phyloP scores from a whole-genome alignment of 169 alveolate species.

The Plasmodium sp. region DNA sequence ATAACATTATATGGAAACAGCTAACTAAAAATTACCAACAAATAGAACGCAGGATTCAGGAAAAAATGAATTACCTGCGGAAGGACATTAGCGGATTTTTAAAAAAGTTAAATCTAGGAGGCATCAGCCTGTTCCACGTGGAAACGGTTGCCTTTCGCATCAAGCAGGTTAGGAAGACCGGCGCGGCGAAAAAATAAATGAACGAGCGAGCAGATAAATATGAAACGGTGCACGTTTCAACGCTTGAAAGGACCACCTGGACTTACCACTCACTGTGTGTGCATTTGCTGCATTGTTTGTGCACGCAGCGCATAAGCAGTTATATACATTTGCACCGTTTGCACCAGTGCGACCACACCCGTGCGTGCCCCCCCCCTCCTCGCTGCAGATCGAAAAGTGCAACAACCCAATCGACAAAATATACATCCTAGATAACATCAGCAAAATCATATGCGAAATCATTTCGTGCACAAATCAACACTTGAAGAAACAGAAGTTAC shows the following conservation, averaged over 20 bases:
- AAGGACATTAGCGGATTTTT: slow-evolving; percentile 44
- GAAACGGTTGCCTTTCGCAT: slow-evolving; percentile 37
- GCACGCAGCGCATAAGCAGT: background rate
- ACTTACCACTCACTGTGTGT: background rate
- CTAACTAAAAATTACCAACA: slow-evolving; percentile 51
- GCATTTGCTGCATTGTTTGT: background rate
- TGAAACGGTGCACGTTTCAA: background rate
- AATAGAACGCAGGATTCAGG: slow-evolving; percentile 48
- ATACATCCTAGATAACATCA: slow-evolving; percentile 43
- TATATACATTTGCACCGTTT: background rate
- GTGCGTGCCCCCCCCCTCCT: background rate
- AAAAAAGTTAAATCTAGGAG: slow-evolving; percentile 7
- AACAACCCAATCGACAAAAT: slow-evolving; percentile 59
- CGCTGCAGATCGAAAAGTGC: slow-evolving; percentile 65
- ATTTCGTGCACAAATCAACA: slow-evolving; percentile 23
- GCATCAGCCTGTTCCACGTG: slow-evolving; percentile 37
- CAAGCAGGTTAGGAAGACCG: slow-evolving; percentile 42
- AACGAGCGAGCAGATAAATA: background rate
- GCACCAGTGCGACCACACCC: background rate
- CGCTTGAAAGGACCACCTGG: background rate
- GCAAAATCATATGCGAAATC: slow-evolving; percentile 71
- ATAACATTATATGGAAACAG: slow-evolving; percentile 65
- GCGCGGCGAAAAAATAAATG: background rate
- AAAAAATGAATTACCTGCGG: slow-evolving; percentile 51
- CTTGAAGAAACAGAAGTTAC: slow-evolving; percentile 25